Percentiles rank a stretch among this genome's conserved stretches.
These are phyloP conservation scores for Ceratocystis huliohia DNA, from an alignment of 2,329 filamentous ascomycete genomes.

Conservation along the genomic window DNA sequence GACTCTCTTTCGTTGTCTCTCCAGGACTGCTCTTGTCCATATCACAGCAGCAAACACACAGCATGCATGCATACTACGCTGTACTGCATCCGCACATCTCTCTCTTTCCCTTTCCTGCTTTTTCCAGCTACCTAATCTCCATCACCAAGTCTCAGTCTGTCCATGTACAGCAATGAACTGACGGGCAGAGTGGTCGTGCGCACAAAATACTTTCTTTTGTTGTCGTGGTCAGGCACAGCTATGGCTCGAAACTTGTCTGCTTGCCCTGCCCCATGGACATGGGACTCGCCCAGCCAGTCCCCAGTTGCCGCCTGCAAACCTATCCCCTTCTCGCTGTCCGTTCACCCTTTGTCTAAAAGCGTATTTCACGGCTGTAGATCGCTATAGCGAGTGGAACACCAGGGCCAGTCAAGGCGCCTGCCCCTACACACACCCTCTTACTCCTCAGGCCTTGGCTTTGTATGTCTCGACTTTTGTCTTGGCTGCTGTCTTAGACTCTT, in stretches of 20 bases:
- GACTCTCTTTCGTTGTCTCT: neutral
- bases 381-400: neutral
- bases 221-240: neutral
- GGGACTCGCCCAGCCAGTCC: too few relatives aligned
- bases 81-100: neutral
- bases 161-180: too few relatives aligned
- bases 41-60: neutral
- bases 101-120: neutral
- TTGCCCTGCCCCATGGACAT: too few relatives aligned
- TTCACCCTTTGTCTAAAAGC: neutral
- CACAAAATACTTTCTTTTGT: neutral
- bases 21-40: neutral
- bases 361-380: neutral
- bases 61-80: neutral
- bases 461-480: too few relatives aligned
- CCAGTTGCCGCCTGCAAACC: neutral
- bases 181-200: too few relatives aligned
- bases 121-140: neutral
- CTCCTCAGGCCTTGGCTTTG: neutral
- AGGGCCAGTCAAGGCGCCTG: neutral
- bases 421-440: neutral
- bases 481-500: neutral
- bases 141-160: too few relatives aligned
- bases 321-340: neutral
- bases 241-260: neutral